These are phyloP conservation scores for Penicillium sp. DNA, from an alignment of 2,329 filamentous ascomycete genomes.

Conservation along the genomic window DNA sequence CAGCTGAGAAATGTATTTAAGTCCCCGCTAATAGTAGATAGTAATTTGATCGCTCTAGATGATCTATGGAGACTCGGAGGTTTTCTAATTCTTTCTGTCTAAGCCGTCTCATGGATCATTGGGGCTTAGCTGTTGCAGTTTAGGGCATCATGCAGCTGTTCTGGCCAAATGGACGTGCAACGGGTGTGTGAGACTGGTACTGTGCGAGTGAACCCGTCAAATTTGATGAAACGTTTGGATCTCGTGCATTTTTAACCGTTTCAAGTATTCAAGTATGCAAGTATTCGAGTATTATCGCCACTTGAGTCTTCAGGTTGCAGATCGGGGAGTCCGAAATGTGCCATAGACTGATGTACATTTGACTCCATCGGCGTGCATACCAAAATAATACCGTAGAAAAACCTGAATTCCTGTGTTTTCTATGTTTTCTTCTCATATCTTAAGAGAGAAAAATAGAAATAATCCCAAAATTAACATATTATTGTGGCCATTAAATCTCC, in stretches of 20 bases:
- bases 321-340: slow-evolving; percentile 22
- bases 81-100: slow-evolving; percentile 1
- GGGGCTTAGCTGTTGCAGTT: slow-evolving; percentile 37
- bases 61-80: slow-evolving; percentile 1
- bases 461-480: slow-evolving; percentile 7
- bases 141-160: slow-evolving; percentile 27
- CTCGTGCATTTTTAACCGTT: slow-evolving; percentile 7
- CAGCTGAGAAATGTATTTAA: slow-evolving; percentile 5
- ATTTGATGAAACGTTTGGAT: slow-evolving; percentile 17
- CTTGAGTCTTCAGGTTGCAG: slow-evolving; percentile 9
- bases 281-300: slow-evolving; percentile 12
- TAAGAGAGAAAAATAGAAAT: slow-evolving; percentile 2
- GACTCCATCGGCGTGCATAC: slow-evolving; percentile 11
- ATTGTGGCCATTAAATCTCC: slow-evolving; percentile 17
- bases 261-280: slow-evolving; percentile 17
- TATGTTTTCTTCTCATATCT: neutral
- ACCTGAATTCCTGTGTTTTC: neutral
- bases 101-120: slow-evolving; percentile 28
- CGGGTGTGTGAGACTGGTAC: slow-evolving; percentile 19
- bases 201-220: slow-evolving; percentile 15
- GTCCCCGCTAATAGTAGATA: neutral
- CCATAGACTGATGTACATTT: neutral
- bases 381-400: slow-evolving; percentile 9
- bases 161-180: slow-evolving; percentile 28
- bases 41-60: neutral